A percentile compares a stretch with the other conserved stretches of the same genome.
Conservation (phyloP, 371 early-diverging fungal genomes). For the Circinella umbellata region DNA sequence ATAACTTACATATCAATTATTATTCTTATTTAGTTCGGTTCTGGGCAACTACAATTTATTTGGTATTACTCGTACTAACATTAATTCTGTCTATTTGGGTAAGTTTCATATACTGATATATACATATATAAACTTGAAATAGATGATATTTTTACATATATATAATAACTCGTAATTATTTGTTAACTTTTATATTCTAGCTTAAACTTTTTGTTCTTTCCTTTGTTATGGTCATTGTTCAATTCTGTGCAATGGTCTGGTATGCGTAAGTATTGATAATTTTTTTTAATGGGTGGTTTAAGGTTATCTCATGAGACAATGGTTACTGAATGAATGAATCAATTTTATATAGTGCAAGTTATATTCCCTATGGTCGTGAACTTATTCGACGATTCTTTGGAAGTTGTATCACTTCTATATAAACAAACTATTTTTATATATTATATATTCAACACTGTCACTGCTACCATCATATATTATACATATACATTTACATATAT, state of each 20-base stretch:
- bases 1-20: neutral
- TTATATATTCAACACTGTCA: too few relatives aligned
- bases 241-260: slow-evolving; percentile 89
- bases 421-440: slow-evolving; percentile 2
- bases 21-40: slow-evolving; percentile 31
- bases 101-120: slow-evolving; percentile 10
- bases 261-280: slow-evolving; percentile 59
- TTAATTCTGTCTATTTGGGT: slow-evolving; percentile 36
- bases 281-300: too few relatives aligned
- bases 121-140: too few relatives aligned
- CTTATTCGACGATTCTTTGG: slow-evolving; percentile 54
- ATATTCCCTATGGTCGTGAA: slow-evolving; percentile 58
- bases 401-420: slow-evolving; percentile 51
- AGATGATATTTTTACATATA: too few relatives aligned
- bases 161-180: neutral
- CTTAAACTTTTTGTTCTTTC: slow-evolving; percentile 62
- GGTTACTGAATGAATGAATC: neutral
- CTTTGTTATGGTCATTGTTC: slow-evolving; percentile 77
- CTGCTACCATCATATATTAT: neutral
- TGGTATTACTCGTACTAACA: slow-evolving; percentile 35
- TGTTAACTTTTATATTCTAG: slow-evolving; percentile 21
- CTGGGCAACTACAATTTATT: slow-evolving; percentile 47
- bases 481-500: neutral
- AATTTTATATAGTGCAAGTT: slow-evolving; percentile 43
- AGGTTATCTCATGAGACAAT: too few relatives aligned